A percentile compares a stretch with the other conserved stretches of the same genome.
Evolutionary conservation across 2,329 filamentous ascomycete species (phyloP).

Genomic region (Botrytis fragariae): DNA sequence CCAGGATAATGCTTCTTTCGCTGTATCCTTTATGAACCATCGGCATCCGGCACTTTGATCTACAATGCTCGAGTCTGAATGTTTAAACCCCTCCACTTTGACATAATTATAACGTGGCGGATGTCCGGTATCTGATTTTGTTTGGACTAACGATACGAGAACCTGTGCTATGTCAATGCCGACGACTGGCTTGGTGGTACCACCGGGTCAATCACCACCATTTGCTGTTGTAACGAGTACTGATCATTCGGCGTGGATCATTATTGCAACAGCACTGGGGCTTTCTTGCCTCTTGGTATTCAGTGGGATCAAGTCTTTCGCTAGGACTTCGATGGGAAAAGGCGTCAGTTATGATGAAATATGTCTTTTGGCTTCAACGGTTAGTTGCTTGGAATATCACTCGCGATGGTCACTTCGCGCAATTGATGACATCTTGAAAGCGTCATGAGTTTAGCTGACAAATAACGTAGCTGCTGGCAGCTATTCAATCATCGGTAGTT

Average conservation of each 20-base stretch:
- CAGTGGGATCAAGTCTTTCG: conserved; percentile 19
- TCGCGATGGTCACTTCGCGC: background rate
- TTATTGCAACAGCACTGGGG: conserved; percentile 23
- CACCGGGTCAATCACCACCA: conserved; percentile 19
- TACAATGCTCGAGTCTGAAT: background rate
- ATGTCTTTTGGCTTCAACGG: conserved; percentile 16
- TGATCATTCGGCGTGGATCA: conserved; percentile 26
- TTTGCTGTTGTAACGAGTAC: conserved; percentile 25
- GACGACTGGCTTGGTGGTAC: conserved; percentile 13
- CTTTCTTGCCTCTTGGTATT: conserved; percentile 22
- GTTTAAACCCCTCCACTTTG: background rate
- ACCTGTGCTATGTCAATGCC: conserved; percentile 6
- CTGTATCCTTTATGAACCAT: conserved; percentile 8
- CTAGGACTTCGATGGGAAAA: conserved; percentile 1
- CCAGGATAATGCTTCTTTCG: background rate
- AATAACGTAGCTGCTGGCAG: conserved; percentile 16
- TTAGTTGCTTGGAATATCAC: conserved; percentile 2
- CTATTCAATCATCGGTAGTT: conserved; percentile 21
- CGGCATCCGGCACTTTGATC: conserved; percentile 7
- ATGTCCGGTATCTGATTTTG: background rate
- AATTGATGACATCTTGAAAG: background rate
- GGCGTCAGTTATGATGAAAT: conserved; percentile 19
- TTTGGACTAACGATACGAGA: background rate
- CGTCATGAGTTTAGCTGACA: background rate
- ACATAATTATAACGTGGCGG: background rate